Evolutionary conservation across 106 monocot genomes (phyloP).

Genomic region (Dendrobium officinale): DNA sequence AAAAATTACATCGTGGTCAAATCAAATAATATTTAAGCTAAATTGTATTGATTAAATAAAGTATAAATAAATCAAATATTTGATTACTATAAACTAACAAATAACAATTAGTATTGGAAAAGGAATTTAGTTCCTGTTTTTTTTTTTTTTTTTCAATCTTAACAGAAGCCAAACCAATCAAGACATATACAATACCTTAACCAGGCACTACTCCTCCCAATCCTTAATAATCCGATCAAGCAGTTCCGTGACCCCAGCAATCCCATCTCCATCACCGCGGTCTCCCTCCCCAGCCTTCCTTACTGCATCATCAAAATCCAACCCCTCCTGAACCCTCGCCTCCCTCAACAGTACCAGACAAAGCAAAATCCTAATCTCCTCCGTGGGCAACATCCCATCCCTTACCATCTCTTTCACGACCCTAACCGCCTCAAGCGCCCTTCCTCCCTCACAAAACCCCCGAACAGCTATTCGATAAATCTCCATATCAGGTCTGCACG

Average conservation of each 20-base stretch:
- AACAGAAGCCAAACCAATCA: not conserved
- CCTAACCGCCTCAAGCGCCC: constrained; percentile 28
- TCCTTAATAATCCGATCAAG: constrained; percentile 32
- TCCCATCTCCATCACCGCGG: not conserved
- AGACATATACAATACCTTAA: not conserved
- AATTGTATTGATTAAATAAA: too few relatives aligned
- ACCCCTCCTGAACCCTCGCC: constrained; percentile 40
- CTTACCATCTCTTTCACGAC: constrained; percentile 32
- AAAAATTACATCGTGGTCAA: too few relatives aligned
- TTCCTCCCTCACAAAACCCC: constrained; percentile 32
- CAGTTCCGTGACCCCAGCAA: constrained; percentile 1
- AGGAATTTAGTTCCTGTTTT: too few relatives aligned
- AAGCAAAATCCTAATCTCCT: constrained; percentile 18
- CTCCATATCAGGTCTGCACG: constrained; percentile 25
- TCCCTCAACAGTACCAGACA: constrained; percentile 28
- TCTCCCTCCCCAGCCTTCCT: constrained; percentile 5
- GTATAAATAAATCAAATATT: too few relatives aligned
- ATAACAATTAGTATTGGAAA: too few relatives aligned
- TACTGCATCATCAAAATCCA: constrained; percentile 38
- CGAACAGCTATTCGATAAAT: constrained; percentile 18
- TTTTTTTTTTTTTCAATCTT: not conserved
- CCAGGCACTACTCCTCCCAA: constrained; percentile 32
- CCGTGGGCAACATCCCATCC: constrained; percentile 19
- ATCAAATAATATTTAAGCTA: too few relatives aligned
- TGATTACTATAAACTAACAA: too few relatives aligned